Evolutionary conservation across 768 basidiomycete genomes (phyloP).

Genomic region (Leccinum obscurum): DNA sequence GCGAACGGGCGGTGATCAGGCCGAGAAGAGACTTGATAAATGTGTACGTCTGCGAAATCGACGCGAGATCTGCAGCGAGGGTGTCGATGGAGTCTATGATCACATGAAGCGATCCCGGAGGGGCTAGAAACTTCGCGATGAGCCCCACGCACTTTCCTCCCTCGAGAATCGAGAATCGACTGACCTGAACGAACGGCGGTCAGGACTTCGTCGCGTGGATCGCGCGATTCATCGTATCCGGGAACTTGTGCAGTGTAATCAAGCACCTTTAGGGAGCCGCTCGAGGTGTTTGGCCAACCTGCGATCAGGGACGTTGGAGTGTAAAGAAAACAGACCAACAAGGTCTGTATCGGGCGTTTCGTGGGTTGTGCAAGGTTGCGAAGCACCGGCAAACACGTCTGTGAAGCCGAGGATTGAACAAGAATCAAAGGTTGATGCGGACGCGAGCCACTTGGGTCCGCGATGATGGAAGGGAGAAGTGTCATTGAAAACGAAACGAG

Average conservation of each 20-base stretch:
- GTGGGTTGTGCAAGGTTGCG: slow-evolving; percentile 41
- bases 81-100: slow-evolving; percentile 75
- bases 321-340: slow-evolving; percentile 60
- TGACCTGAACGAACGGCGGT: slow-evolving; percentile 41
- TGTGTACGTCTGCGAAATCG: slow-evolving; percentile 51
- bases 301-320: slow-evolving; percentile 50
- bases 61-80: slow-evolving; percentile 56
- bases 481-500: slow-evolving; percentile 22
- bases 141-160: not conserved
- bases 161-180: slow-evolving; percentile 1
- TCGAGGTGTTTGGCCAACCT: slow-evolving; percentile 20
- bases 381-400: slow-evolving; percentile 58
- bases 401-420: slow-evolving; percentile 59
- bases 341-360: slow-evolving; percentile 23
- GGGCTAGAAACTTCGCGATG: slow-evolving; percentile 29
- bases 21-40: slow-evolving; percentile 50
- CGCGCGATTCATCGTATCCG: slow-evolving; percentile 46
- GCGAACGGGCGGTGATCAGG: slow-evolving; percentile 45
- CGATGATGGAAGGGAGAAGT: slow-evolving; percentile 29
- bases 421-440: slow-evolving; percentile 48
- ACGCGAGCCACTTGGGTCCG: slow-evolving; percentile 18
- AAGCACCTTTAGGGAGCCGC: slow-evolving; percentile 37
- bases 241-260: slow-evolving; percentile 55
- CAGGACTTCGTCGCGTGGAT: slow-evolving; percentile 41
- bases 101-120: slow-evolving; percentile 53